Evolutionary conservation across 805 yeast species (phyloP), one percentile per base, ranked within the genome.

Genomic region (Saccharomycopsis oosterbeekiorum): DNA sequence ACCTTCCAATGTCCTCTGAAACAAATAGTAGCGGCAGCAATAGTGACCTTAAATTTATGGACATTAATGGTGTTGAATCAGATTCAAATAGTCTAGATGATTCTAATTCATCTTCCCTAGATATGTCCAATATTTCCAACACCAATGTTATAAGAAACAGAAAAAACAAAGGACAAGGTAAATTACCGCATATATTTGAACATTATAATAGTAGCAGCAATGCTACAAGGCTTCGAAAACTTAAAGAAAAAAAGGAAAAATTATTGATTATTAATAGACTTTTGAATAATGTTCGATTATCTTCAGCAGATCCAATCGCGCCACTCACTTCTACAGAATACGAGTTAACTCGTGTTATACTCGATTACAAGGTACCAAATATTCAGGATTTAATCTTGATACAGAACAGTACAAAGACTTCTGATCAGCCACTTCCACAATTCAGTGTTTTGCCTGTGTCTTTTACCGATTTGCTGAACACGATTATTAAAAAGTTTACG

Each of bases 391-490:
- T 24, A 37, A 40, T 47, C 29, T 55, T 55, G 8, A 29, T 51
- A 56, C 43, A 59, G 26, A 29, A 56, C 50, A 36, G 41, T 17
- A 8, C n/a, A 21, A 43, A 5, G 11, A 17, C 39, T 11, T 21
- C 24, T 4, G 24, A 36, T 1, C 17, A 47, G 11, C n/a, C 40
- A 8, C 24, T 57, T 19, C 60, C 43, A 36, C 24, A 36, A 29
- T 62, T 56, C 19, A 56, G 62, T 21, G 62, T 62, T 24, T 42
- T 62, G 9, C 64, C 64, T 15, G 15, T 62, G 5, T 53, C 62
- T 5, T 14, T 50, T 59, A n/a, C 47, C 21, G 37, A 56, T 9
- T 53, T 62, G 29, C 56, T 59, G 21, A 34, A 50, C 4, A 51
- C 14, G 21, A 37, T 51, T 11, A 50, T 37, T 17, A 5, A 29